Evolutionary conservation across 805 yeast genomes (phyloP).

Genomic region (Monosporozyma aquatica): DNA sequence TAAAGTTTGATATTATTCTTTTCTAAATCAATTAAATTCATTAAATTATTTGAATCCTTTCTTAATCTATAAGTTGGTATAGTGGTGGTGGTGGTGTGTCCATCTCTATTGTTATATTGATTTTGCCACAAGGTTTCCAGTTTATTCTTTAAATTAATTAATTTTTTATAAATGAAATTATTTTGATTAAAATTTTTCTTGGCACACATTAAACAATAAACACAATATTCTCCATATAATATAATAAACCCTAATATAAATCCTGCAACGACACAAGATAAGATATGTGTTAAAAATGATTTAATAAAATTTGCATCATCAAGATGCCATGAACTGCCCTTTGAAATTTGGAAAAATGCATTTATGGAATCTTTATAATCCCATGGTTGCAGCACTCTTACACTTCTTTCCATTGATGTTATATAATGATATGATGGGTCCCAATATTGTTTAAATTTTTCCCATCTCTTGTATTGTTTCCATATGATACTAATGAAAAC

Average conservation of each 20-base stretch:
- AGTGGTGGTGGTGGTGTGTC: neutral
- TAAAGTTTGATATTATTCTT: neutral
- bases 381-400: constrained; percentile 58
- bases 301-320: constrained; percentile 77
- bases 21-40: constrained; percentile 3
- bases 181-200: constrained; percentile 1
- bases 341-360: constrained; percentile 61
- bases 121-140: too few species aligned
- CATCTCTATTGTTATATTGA: too few species aligned
- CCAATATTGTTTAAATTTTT: constrained; percentile 34
- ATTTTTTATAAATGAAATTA: too few species aligned
- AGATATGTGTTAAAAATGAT: constrained; percentile 61
- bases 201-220: constrained; percentile 30
- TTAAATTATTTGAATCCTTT: constrained; percentile 6
- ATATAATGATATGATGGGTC: constrained; percentile 23
- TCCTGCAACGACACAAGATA: constrained; percentile 61
- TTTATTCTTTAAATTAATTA: neutral
- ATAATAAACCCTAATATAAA: constrained; percentile 43
- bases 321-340: constrained; percentile 88
- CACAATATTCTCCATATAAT: constrained; percentile 37
- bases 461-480: constrained; percentile 77
- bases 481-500: constrained; percentile 73
- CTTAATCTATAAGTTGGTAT: constrained; percentile 1
- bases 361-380: constrained; percentile 53
- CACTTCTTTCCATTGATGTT: constrained; percentile 25